phyloP scores from a whole-genome alignment of 2,329 filamentous ascomycete species.

The Colletotrichum sp. region DNA sequence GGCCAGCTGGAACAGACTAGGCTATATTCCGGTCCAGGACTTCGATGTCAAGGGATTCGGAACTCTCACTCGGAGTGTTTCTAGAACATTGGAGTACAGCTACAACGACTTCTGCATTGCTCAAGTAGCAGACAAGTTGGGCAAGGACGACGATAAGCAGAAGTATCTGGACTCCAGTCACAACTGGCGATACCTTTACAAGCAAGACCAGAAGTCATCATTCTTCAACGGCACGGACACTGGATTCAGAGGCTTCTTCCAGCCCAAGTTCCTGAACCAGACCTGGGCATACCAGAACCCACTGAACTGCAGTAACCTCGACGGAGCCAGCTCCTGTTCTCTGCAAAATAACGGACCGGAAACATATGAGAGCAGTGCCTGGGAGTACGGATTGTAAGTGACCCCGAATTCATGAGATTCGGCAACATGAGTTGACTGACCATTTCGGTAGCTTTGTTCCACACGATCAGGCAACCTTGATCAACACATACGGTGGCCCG shows the following conservation, averaged over 20 bases:
- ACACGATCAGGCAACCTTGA: conserved; percentile 56
- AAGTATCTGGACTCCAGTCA: conserved; percentile 63
- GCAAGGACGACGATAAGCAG: conserved; percentile 56
- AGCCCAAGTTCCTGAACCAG: conserved; percentile 69
- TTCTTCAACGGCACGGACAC: conserved; percentile 61
- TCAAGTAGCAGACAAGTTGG: conserved; percentile 62
- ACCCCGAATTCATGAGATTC: fast-evolving
- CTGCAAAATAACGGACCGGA: conserved; percentile 66
- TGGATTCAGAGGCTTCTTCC: conserved; percentile 72
- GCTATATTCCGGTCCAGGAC: conserved; percentile 74
- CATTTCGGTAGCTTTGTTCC: conserved; percentile 48
- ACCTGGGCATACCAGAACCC: conserved; percentile 75
- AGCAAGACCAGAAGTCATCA: conserved; percentile 58
- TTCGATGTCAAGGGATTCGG: conserved; percentile 71
- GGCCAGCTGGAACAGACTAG: conserved; percentile 71
- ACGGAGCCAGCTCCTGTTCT: conserved; percentile 61
- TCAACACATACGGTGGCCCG: conserved; percentile 64
- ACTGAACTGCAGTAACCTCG: conserved; percentile 60
- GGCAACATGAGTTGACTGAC: neutral
- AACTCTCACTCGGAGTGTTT: conserved; percentile 72
- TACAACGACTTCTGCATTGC: conserved; percentile 78
- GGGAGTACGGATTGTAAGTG: conserved; percentile 73
- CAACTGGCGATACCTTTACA: conserved; percentile 73
- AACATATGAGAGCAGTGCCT: conserved; percentile 74
- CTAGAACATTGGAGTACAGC: conserved; percentile 76